A percentile compares a stretch with the other conserved stretches of the same genome.
Conservation (phyloP, 805 yeast genomes). For the Starmerella riodocensis region DNA sequence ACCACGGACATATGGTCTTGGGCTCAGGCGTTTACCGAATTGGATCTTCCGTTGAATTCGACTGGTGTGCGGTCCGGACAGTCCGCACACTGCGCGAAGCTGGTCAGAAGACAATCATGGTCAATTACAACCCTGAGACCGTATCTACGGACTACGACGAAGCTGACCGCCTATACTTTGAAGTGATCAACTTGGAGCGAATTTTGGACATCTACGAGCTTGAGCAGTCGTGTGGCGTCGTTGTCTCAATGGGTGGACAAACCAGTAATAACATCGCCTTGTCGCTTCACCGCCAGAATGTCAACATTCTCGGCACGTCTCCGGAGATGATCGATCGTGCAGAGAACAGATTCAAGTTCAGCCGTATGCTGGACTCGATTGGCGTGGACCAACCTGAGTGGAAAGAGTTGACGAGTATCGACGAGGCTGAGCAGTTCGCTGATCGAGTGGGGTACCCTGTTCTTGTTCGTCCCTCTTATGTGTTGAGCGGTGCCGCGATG, state of each 20-base stretch:
- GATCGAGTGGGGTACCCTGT: constrained; percentile 87
- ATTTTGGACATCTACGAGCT: constrained; percentile 88
- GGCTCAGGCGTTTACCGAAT: constrained; percentile 98
- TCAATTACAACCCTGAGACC: constrained; percentile 96
- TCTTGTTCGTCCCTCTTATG: constrained; percentile 93
- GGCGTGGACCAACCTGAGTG: constrained; percentile 99
- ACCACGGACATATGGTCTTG: constrained; percentile 85
- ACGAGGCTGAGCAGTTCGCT: constrained; percentile 87
- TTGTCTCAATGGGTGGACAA: constrained; percentile 98
- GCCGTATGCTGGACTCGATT: constrained; percentile 89
- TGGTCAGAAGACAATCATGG: constrained; percentile 85
- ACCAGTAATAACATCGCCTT: constrained; percentile 93
- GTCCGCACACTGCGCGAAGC: constrained; percentile 82
- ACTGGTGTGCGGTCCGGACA: constrained; percentile 98
- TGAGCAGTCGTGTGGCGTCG: constrained; percentile 81
- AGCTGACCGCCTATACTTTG: constrained; percentile 92
- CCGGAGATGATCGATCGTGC: constrained; percentile 98
- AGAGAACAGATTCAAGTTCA: constrained; percentile 94
- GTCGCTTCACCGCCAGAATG: constrained; percentile 83
- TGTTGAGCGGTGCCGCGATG: constrained; percentile 98
- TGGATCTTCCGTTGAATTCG: constrained; percentile 97
- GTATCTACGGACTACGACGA: constrained; percentile 98
- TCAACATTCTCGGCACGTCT: constrained; percentile 89
- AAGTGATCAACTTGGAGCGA: constrained; percentile 86
- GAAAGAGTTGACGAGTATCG: constrained; percentile 90